These are phyloP conservation scores for Camellia oleifera DNA, from an alignment of 179 eudicot species.

Conservation along the genomic window DNA sequence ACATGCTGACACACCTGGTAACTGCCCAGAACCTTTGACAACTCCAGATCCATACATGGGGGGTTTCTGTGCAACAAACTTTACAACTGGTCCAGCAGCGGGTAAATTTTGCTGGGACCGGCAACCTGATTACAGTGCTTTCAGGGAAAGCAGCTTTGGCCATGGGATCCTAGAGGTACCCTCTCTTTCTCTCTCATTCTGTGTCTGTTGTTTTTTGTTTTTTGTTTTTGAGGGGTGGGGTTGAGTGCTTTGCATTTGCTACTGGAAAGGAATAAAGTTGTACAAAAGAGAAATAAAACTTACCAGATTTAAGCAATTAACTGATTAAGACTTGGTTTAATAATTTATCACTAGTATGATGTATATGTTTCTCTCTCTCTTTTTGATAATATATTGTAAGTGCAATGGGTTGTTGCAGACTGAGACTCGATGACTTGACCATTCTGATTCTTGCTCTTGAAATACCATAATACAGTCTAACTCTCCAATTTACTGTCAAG, in stretches of 20 bases:
- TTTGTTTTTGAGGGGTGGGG: too few relatives aligned
- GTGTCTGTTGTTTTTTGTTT: too few relatives aligned
- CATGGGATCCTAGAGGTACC: constrained; percentile 92
- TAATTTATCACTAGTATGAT: not conserved
- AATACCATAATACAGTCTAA: not conserved
- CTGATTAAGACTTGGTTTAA: not conserved
- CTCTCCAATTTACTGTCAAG: not conserved
- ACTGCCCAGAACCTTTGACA: constrained; percentile 78
- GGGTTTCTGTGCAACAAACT: constrained; percentile 85
- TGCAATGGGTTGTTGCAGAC: not conserved
- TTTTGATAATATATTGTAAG: not conserved
- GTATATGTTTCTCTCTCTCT: not conserved
- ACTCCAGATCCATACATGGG: constrained; percentile 81
- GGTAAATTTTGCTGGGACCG: constrained; percentile 95
- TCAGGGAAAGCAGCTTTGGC: constrained; percentile 95
- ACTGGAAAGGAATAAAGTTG: not conserved
- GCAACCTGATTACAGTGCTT: constrained; percentile 92
- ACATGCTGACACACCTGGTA: constrained; percentile 86
- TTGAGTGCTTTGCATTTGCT: not conserved
- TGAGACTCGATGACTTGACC: not conserved
- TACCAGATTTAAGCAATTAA: not conserved
- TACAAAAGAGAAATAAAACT: not conserved
- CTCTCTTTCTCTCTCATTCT: constrained; percentile 1
- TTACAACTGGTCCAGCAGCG: constrained; percentile 87
- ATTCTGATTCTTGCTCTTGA: not conserved